phyloP scores from a whole-genome alignment of 1,284 basidiomycete genomes.

The Irpex lacteus region DNA sequence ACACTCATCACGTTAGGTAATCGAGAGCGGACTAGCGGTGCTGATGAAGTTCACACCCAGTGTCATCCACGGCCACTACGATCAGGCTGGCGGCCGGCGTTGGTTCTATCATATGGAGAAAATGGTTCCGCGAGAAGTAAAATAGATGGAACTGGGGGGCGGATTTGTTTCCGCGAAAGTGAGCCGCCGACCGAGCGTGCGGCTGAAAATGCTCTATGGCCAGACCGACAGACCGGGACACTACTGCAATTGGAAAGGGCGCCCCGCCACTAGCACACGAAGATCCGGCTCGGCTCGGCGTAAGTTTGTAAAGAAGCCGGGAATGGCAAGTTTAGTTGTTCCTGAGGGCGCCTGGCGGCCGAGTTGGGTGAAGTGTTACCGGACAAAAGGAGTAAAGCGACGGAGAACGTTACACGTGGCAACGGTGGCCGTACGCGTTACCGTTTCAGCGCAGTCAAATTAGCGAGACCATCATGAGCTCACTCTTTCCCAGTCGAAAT shows the following conservation, averaged over 20 bases:
- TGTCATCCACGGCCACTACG: background rate
- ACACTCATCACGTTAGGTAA: background rate
- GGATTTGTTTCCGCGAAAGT: background rate
- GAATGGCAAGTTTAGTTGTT: conserved; percentile 1
- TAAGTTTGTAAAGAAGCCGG: background rate
- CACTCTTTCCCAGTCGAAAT: conserved; percentile 20
- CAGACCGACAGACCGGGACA: background rate
- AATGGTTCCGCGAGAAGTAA: conserved; percentile 11
- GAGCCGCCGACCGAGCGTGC: background rate
- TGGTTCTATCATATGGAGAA: background rate
- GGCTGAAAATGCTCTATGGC: background rate
- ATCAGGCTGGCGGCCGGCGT: no score
- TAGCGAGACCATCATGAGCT: conserved; percentile 22
- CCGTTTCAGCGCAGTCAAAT: conserved; percentile 31
- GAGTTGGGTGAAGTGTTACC: conserved; percentile 15
- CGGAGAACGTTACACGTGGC: conserved; percentile 30
- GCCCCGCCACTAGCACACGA: background rate
- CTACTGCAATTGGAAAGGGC: background rate
- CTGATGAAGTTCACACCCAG: background rate
- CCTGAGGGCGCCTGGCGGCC: conserved; percentile 14
- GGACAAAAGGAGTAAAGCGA: conserved; percentile 18
- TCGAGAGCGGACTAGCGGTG: background rate
- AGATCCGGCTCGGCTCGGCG: conserved; percentile 8
- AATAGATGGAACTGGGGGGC: background rate
- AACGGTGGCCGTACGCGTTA: conserved; percentile 13